phyloP scores from a whole-genome alignment of 2,329 filamentous ascomycete species.

The Fusarium avenaceum region DNA sequence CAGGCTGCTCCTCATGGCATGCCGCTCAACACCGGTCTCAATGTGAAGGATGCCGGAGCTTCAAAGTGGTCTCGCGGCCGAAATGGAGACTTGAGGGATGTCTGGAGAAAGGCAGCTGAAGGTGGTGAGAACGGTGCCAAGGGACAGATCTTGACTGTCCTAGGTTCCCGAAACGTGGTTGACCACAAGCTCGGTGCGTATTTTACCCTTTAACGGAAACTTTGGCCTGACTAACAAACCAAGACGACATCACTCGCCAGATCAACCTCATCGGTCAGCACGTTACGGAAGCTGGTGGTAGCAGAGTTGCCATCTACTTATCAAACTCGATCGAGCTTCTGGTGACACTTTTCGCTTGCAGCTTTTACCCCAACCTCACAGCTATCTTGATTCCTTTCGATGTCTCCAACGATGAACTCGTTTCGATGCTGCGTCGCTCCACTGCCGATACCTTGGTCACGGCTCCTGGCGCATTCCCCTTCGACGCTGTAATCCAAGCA shows the following conservation, averaged over 20 bases:
- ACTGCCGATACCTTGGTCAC: conserved; percentile 86
- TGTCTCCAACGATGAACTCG: conserved; percentile 75
- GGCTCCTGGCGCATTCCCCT: conserved; percentile 86
- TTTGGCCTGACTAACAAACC: conserved; percentile 18
- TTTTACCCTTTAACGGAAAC: neutral
- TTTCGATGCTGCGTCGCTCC: conserved; percentile 78
- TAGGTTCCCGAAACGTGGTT: conserved; percentile 79
- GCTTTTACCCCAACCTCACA: conserved; percentile 85
- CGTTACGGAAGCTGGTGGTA: conserved; percentile 77
- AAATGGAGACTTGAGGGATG: conserved; percentile 89
- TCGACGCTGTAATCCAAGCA: conserved; percentile 77
- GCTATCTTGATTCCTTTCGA: conserved; percentile 89
- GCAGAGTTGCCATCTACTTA: conserved; percentile 88
- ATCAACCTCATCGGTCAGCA: conserved; percentile 89
- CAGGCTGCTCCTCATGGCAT: conserved; percentile 88
- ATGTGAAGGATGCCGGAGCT: conserved; percentile 83
- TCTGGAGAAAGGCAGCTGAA: conserved; percentile 82
- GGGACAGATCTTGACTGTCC: conserved; percentile 82
- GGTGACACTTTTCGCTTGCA: conserved; percentile 84
- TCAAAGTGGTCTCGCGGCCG: conserved; percentile 87
- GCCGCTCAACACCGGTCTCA: conserved; percentile 80
- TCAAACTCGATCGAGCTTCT: conserved; percentile 94
- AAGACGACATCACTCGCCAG: conserved; percentile 81
- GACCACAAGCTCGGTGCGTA: conserved; percentile 75
- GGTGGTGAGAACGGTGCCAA: conserved; percentile 75